Evolutionary conservation across 371 early-diverging fungal species (phyloP), one percentile per base, ranked within the genome.

Genomic region (Amoeboaphelidium protococcarum): DNA sequence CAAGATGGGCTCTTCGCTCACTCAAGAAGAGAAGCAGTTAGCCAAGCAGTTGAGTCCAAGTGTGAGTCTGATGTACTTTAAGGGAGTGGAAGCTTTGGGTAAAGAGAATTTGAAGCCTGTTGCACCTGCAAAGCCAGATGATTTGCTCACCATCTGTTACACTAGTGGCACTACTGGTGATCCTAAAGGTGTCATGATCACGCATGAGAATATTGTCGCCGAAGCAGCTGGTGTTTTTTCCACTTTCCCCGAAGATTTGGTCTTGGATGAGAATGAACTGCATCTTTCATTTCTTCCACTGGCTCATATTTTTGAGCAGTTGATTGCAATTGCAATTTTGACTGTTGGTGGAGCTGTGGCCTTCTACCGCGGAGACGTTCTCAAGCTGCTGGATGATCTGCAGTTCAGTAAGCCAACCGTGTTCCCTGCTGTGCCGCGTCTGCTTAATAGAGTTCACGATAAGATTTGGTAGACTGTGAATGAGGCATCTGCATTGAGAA

Each of bases 161-260:
- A 91, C 97, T 22, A 85, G 85, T 40, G 98, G 94, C 42, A 72
- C 73, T n/a, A 76, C 81, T 3, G 96, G 96, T 26, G 68, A 64
- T 47, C 81, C 89, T 40, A 91, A 88, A 63, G 91, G 89, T 51
- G 82, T 86, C 3, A 60, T 81, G 56, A 56, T 88, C 21, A 68
- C 77, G n/a, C 89, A 91, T 59, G 66, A 65, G 45, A 84, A 85
- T 56, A 61, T 96, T 53, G 69, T 91, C 47, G 73, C 75, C 3
- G 55, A 23, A 10, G 24, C 24, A 13, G 20, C 42, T 49, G 24
- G 51, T 19, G 26, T 44, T 44, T 51, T 31, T 41, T 44, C 40
- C 23, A 26, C 53, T 71, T 73, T 77, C 54, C 71, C 72, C 48
- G 80, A 71, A 40, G 65, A 55, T 42, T 57, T 63, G 45, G 26